Conservation (phyloP, 208 protist genomes). For the Trypanosoma melophagium region DNA sequence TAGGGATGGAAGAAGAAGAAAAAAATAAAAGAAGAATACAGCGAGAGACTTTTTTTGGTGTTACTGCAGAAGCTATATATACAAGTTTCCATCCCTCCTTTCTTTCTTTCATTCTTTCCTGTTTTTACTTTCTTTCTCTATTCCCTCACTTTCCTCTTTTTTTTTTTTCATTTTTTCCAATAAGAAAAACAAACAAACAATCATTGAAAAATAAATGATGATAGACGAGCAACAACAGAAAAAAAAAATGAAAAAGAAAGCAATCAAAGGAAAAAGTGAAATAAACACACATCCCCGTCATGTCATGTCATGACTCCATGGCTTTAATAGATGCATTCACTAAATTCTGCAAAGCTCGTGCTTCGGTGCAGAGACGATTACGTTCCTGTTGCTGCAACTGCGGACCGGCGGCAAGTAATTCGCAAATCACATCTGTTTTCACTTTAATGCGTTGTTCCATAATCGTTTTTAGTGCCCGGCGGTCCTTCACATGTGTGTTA, state of each 20-base stretch:
- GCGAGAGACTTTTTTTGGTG: background rate
- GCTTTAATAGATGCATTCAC: constrained; percentile 73
- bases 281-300: background rate
- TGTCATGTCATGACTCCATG: constrained; percentile 44
- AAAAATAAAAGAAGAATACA: constrained; percentile 8
- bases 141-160: background rate
- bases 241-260: constrained; percentile 12
- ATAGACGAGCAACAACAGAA: background rate
- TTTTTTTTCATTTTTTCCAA: constrained; percentile 5
- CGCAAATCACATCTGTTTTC: constrained; percentile 77
- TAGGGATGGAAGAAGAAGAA: constrained; percentile 11
- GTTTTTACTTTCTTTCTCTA: background rate
- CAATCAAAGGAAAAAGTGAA: background rate
- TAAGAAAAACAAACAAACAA: too few species aligned
- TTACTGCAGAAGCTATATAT: too few species aligned
- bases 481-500: constrained; percentile 71
- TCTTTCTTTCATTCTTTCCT: background rate
- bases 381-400: constrained; percentile 9
- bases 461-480: constrained; percentile 81
- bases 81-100: background rate
- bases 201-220: too few species aligned
- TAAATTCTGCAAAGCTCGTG: constrained; percentile 54
- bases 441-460: constrained; percentile 81
- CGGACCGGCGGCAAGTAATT: constrained; percentile 22
- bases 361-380: constrained; percentile 34